Percentiles rank a stretch among this genome's conserved stretches.
Conservation (phyloP, 768 basidiomycete species). For the Boletus rex-veris region DNA sequence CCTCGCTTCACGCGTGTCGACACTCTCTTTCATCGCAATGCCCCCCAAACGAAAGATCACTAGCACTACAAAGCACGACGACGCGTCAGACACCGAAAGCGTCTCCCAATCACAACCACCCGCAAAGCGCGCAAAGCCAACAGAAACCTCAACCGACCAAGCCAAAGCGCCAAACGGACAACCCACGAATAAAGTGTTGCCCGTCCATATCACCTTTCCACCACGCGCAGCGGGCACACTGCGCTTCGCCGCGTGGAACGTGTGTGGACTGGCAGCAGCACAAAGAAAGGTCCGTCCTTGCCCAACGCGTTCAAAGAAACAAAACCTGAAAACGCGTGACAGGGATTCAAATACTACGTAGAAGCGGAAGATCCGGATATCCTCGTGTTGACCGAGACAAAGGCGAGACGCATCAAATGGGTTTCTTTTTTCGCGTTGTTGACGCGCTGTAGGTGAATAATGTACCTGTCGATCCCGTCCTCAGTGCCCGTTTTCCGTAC, state of each 20-base stretch:
- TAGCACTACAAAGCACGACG: slow-evolving; percentile 30
- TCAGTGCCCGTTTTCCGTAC: slow-evolving; percentile 62
- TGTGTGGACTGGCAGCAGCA: slow-evolving; percentile 71
- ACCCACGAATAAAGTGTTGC: slow-evolving; percentile 72
- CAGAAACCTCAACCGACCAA: slow-evolving; percentile 14
- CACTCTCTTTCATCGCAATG: slow-evolving; percentile 17
- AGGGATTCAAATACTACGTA: slow-evolving; percentile 81
- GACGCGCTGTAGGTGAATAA: slow-evolving; percentile 58
- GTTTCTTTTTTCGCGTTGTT: slow-evolving; percentile 3
- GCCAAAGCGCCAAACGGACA: slow-evolving; percentile 43
- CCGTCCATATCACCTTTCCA: slow-evolving; percentile 58
- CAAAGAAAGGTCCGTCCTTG: slow-evolving; percentile 63
- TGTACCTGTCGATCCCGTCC: slow-evolving; percentile 53
- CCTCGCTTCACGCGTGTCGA: background rate
- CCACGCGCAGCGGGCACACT: slow-evolving; percentile 44
- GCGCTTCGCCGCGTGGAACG: slow-evolving; percentile 72
- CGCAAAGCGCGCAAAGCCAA: slow-evolving; percentile 28
- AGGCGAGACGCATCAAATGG: slow-evolving; percentile 38
- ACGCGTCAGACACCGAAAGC: slow-evolving; percentile 31
- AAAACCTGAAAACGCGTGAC: background rate
- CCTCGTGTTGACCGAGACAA: slow-evolving; percentile 82
- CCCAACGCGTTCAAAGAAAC: background rate
- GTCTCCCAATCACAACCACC: slow-evolving; percentile 17
- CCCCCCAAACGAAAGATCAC: slow-evolving; percentile 30
- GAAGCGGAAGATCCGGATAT: slow-evolving; percentile 87